Evolutionary conservation across 2,329 filamentous ascomycete species (phyloP), one percentile per base, ranked within the genome.

Genomic region (Pestalotiopsis sp.): DNA sequence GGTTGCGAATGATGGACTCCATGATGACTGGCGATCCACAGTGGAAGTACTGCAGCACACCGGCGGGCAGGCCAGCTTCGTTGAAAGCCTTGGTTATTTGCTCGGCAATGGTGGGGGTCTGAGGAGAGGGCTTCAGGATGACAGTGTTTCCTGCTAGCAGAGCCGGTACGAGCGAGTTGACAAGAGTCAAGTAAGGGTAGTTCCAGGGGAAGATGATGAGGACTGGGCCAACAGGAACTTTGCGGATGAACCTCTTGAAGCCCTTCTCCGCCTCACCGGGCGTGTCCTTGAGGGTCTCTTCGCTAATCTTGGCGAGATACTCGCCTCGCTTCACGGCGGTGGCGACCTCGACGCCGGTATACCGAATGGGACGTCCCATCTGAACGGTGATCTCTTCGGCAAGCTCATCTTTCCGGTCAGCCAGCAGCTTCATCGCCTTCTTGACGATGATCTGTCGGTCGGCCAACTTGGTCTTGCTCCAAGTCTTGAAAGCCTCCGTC

Each of bases 161-260:
- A n/a, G 95, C 95, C 20, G 95, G 95, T 71, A 98, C 90, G 69
- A 98, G 86, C 13, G 94, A 95, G 84, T 98, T 98, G 77, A 98
- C 89, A 38, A 98, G 89, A 73, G 95, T 97, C 63, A 98, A 85
- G 80, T 98, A 98, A 27, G 95, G 95, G 77, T 98, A 98, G 82
- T 98, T 98, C 95, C 95, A 98, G 0, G 95, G 92, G 81, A 98
- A 98, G 70, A 98, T 89, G 72, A 98, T 87, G 69, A 98, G 86
- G 17, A 96, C 92, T 12, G 94, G 94, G 0, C 95, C 95, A 66
- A 98, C 88, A 0, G 95, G 93, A 9, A 93, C 89, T 81, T 97
- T 97, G 79, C 91, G 91, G 78, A 98, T 94, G 77, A 93, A 98
- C 73, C 95, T 88, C 82, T 91, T 94, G 85, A 97, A 98, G 0